A percentile compares a stretch with the other conserved stretches of the same genome.
Conservation (phyloP, 352 stramenopile genomes). For the Phytophthora crassamura region DNA sequence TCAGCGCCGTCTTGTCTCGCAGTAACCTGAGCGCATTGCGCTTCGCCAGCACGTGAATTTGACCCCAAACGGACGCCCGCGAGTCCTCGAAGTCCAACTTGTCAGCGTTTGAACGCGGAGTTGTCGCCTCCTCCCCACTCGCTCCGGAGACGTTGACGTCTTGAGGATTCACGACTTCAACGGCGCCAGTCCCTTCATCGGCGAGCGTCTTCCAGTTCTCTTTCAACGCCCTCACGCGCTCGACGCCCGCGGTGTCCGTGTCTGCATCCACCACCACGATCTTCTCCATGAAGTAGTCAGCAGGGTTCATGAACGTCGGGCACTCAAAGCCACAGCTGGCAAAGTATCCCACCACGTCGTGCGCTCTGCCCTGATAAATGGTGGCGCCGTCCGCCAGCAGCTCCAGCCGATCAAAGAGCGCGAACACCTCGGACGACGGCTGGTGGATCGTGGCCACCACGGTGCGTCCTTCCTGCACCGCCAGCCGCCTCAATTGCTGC, state of each 20-base stretch:
- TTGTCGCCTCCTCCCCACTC: background rate
- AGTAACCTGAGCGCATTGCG: slow-evolving; percentile 56
- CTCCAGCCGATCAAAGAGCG: slow-evolving; percentile 51
- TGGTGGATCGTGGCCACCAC: slow-evolving; percentile 88
- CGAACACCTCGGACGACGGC: slow-evolving; percentile 68
- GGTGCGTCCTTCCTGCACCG: slow-evolving; percentile 73
- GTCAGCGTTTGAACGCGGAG: background rate
- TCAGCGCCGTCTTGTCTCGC: slow-evolving; percentile 48
- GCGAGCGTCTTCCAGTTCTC: slow-evolving; percentile 24
- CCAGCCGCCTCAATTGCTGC: slow-evolving; percentile 61
- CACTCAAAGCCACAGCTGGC: slow-evolving; percentile 40
- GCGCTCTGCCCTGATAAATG: slow-evolving; percentile 49
- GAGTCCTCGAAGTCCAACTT: slow-evolving; percentile 33
- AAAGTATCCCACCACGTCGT: slow-evolving; percentile 50
- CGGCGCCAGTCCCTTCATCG: background rate
- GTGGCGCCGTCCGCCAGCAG: slow-evolving; percentile 50
- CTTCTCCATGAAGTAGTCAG: slow-evolving; percentile 63
- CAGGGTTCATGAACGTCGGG: slow-evolving; percentile 56
- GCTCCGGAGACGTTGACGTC: slow-evolving; percentile 12
- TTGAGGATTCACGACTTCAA: slow-evolving; percentile 31
- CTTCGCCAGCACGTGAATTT: slow-evolving; percentile 48
- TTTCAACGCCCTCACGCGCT: slow-evolving; percentile 24
- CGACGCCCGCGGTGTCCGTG: slow-evolving; percentile 37
- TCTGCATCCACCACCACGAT: slow-evolving; percentile 57
- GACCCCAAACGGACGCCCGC: slow-evolving; percentile 33